Evolutionary conservation across 1,284 basidiomycete species (phyloP), one percentile per base, ranked within the genome.

Genomic region (Quambalaria eucalypti): DNA sequence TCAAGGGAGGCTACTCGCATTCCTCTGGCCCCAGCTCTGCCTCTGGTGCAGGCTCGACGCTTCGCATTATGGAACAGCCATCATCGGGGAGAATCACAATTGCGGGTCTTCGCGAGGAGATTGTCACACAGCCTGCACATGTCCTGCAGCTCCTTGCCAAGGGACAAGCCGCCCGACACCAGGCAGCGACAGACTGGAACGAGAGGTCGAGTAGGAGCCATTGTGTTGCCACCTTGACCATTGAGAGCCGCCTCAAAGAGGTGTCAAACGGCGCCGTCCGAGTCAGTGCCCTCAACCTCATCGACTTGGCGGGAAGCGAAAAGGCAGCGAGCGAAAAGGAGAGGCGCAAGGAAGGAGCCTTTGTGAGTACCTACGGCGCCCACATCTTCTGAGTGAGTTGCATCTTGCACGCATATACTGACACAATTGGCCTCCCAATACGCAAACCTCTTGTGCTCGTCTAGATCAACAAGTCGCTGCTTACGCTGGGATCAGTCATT

Each of bases 161-260:
- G 25, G 93, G 93, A 8, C 89, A 93, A 73, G 85, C 85, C 0
- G 88, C 89, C 68, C 79, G 93, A 31, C 82, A 91, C 63, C 92
- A 92, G 6, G 93, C 91, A 0, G 87, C 85, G 59, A 98, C 93
- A 12, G 93, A 98, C 75, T 98, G 92, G 90, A 98, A 98, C 74
- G 88, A 91, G 69, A 79, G 91, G 48, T 90, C 87, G 78, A 91
- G 88, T 65, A 81, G 93, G n/a, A 90, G 87, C 78, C 93, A 97
- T 77, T 90, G 87, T 63, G 80, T 82, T 1, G 81, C 82, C 56
- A 78, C 79, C 1, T 78, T 83, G 38, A 80, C 80, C 19, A 77
- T 76, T 58, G 64, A 68, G 54, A 65, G 64, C 40, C 57, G 66
- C 1, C 46, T 50, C 2, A 50, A 55, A 2, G 48, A 31, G 1